Percentiles rank a stretch among this genome's conserved stretches.
Evolutionary conservation across 1,284 basidiomycete genomes (phyloP).

Genomic region (Leccinum pallidistipes): DNA sequence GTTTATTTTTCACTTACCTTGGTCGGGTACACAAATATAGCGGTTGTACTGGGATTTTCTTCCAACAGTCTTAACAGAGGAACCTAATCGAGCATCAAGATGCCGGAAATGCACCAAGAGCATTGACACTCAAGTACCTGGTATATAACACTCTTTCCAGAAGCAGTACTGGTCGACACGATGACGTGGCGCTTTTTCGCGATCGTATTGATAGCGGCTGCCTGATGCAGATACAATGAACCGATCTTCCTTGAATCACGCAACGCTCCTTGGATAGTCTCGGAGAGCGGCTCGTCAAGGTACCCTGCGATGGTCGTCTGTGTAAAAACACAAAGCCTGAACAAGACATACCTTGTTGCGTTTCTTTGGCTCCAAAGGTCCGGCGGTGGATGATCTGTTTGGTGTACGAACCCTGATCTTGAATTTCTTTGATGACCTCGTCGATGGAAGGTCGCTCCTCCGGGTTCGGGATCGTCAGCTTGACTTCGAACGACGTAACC

Average conservation of each 20-base stretch:
- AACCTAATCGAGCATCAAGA: conserved; percentile 45
- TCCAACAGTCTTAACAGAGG: conserved; percentile 74
- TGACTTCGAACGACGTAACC: conserved; percentile 4
- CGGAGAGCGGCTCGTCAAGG: conserved; percentile 59
- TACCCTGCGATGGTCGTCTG: conserved; percentile 37
- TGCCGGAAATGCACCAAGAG: background rate
- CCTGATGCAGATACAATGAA: conserved; percentile 79
- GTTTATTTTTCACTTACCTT: conserved; percentile 49
- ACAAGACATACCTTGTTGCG: conserved; percentile 45
- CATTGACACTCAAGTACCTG: conserved; percentile 46
- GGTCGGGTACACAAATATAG: conserved; percentile 89
- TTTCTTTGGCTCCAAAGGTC: conserved; percentile 52
- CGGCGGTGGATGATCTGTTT: conserved; percentile 65
- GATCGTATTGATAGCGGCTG: conserved; percentile 72
- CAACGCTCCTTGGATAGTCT: conserved; percentile 59
- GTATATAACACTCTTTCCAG: conserved; percentile 91
- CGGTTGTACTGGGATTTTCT: conserved; percentile 60
- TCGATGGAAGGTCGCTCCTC: conserved; percentile 58
- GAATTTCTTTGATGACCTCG: conserved; percentile 57
- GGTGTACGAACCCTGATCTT: conserved; percentile 60
- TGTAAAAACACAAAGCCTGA: background rate
- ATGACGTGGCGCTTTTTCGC: conserved; percentile 70
- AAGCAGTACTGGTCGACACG: conserved; percentile 89
- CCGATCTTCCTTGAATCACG: conserved; percentile 62
- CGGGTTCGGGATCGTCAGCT: conserved; percentile 44